A percentile compares a stretch with the other conserved stretches of the same genome.
phyloP scores from a whole-genome alignment of 805 yeast species.

The Metschnikowia kofuensis region DNA sequence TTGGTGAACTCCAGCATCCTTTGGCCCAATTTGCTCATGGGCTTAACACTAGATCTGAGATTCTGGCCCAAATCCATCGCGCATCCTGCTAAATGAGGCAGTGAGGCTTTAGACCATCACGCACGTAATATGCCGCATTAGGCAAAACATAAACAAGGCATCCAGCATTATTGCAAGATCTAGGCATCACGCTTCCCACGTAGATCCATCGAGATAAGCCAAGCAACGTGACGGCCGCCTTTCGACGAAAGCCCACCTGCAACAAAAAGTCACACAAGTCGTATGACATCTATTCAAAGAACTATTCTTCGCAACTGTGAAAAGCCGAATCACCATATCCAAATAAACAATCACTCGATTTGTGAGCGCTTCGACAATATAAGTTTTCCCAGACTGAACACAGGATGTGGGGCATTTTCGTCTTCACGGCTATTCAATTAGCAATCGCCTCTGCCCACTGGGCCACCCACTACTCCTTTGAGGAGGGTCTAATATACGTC shows the following conservation, averaged over 20 bases:
- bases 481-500: slow-evolving; percentile 32
- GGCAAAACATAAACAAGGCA: slow-evolving; percentile 16
- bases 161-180: slow-evolving; percentile 4
- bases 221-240: background rate
- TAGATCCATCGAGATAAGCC: background rate
- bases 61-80: no score
- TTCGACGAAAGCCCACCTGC: background rate
- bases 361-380: no score
- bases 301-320: no score
- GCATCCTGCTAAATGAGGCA: no score
- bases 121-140: slow-evolving; percentile 18
- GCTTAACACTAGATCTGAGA: no score
- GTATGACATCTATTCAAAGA: no score
- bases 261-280: no score
- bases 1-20: no score
- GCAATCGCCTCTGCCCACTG: slow-evolving; percentile 17
- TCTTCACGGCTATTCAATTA: background rate
- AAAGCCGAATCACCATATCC: no score
- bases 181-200: background rate
- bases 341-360: no score
- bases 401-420: background rate
- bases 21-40: no score
- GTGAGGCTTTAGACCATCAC: background rate
- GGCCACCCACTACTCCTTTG: slow-evolving; percentile 36
- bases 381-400: no score